phyloP scores from a whole-genome alignment of 352 stramenopile species.

The Phytopythium litorale region DNA sequence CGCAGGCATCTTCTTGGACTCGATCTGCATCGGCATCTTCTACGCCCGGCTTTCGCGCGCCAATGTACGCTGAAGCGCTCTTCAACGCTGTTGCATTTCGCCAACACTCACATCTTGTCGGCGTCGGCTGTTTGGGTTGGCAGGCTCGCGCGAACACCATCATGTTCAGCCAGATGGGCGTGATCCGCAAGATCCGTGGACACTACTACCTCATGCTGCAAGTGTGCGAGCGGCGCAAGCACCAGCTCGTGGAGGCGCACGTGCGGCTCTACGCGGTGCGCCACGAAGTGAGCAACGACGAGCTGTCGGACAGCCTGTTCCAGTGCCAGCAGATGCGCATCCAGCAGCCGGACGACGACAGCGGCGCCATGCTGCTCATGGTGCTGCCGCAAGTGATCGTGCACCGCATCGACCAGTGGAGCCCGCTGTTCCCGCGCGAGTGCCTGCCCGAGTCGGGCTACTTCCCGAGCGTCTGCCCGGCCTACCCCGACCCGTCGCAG shows the following conservation, averaged over 20 bases:
- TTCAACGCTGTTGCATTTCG: background rate
- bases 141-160: conserved; percentile 85
- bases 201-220: conserved; percentile 92
- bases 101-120: background rate
- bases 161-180: conserved; percentile 80
- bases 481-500: conserved; percentile 71
- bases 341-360: conserved; percentile 86
- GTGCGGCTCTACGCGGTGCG: conserved; percentile 82
- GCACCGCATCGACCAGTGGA: conserved; percentile 86
- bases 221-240: conserved; percentile 85
- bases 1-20: conserved; percentile 82
- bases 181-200: conserved; percentile 88
- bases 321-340: conserved; percentile 86
- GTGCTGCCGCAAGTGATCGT: conserved; percentile 78
- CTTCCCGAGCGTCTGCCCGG: conserved; percentile 47
- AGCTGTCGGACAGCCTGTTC: conserved; percentile 51
- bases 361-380: conserved; percentile 77
- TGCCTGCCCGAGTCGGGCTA: conserved; percentile 46
- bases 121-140: background rate
- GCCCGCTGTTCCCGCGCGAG: conserved; percentile 73
- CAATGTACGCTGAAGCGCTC: conserved; percentile 38
- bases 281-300: conserved; percentile 55
- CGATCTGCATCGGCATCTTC: conserved; percentile 86
- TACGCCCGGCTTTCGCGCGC: conserved; percentile 78
- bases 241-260: conserved; percentile 85